Conservation (phyloP, 2,329 filamentous ascomycete genomes). For the Aureobasidium pullulans region DNA sequence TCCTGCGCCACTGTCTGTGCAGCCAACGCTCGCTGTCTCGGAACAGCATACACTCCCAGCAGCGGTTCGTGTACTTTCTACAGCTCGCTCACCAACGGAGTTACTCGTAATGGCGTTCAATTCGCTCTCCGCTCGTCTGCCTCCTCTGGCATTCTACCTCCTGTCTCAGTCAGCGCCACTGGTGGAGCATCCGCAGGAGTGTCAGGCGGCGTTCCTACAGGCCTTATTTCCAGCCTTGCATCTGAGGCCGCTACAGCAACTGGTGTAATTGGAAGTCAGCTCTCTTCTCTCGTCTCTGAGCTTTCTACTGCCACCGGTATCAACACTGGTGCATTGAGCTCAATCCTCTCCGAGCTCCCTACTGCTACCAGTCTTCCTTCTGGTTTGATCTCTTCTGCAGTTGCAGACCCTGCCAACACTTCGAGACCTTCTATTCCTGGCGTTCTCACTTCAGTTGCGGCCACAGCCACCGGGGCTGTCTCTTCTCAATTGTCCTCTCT, state of each 20-base stretch:
- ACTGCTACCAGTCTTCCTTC: neutral
- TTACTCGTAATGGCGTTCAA: neutral
- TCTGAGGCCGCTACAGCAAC: constrained; percentile 2
- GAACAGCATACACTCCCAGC: neutral
- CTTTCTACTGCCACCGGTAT: neutral
- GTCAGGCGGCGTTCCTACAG: neutral
- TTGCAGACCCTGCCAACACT: neutral
- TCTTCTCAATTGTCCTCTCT: neutral
- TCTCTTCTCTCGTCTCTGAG: constrained; percentile 1
- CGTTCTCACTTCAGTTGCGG: neutral
- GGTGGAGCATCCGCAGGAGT: neutral
- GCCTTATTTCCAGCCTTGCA: neutral
- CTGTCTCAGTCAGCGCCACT: neutral
- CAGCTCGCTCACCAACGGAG: neutral
- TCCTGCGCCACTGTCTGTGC: neutral
- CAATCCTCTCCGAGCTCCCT: neutral
- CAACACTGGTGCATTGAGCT: constrained; percentile 4
- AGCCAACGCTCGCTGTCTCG: neutral
- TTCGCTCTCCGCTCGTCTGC: neutral
- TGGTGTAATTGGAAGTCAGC: neutral
- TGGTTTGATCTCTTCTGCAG: neutral
- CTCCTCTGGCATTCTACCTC: neutral
- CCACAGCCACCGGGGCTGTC: neutral
- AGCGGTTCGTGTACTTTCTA: constrained; percentile 5
- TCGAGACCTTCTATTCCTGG: neutral